A percentile compares a stretch with the other conserved stretches of the same genome.
Evolutionary conservation across 345 rosid species (phyloP).

Genomic region (Rhodamnia argentea): DNA sequence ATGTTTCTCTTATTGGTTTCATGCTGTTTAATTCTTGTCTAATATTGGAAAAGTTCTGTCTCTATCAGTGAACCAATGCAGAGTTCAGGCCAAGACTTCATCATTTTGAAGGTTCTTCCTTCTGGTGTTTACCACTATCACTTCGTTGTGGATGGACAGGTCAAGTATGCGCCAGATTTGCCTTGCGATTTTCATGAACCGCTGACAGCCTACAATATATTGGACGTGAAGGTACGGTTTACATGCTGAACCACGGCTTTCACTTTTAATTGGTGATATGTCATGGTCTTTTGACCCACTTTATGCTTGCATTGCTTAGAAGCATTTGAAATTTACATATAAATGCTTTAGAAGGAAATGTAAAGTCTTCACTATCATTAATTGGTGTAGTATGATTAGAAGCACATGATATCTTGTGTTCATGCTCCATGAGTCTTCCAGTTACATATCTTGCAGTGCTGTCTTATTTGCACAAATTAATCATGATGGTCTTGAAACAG

Average conservation of each 20-base stretch:
- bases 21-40: not conserved
- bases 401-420: not conserved
- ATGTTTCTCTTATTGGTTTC: not conserved
- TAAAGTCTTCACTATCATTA: not conserved
- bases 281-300: not conserved
- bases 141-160: slow-evolving; percentile 37
- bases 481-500: not conserved
- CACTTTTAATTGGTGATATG: not conserved
- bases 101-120: slow-evolving; percentile 39
- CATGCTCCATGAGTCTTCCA: not conserved
- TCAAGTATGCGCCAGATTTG: slow-evolving; percentile 28
- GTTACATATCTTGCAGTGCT: not conserved
- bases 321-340: not conserved
- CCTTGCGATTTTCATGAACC: slow-evolving; percentile 36
- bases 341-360: not conserved
- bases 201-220: slow-evolving; percentile 35
- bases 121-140: slow-evolving; percentile 48
- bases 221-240: slow-evolving; percentile 43
- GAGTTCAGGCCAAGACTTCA: slow-evolving; percentile 35
- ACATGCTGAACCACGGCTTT: not conserved
- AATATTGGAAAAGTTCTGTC: not conserved
- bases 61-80: slow-evolving; percentile 35
- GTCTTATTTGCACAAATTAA: not conserved
- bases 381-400: not conserved
- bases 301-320: not conserved